These are phyloP conservation scores for Teratosphaeria epicoccoides DNA, from an alignment of 2,329 filamentous ascomycete species.

Conservation along the genomic window DNA sequence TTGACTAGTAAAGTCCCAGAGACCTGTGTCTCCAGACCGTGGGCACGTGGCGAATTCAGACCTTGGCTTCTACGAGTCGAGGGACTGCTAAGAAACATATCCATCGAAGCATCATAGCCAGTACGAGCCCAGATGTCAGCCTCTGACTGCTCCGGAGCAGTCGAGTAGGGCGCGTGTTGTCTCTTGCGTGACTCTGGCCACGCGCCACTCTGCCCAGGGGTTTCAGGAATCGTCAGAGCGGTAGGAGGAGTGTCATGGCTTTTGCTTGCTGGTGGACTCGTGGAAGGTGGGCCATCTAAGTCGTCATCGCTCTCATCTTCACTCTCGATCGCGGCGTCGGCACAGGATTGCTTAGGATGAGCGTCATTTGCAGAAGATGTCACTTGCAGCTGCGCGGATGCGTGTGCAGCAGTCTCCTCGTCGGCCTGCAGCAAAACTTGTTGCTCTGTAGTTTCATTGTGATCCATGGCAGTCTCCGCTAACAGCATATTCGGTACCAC, in stretches of 20 bases:
- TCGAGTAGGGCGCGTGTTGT: not conserved
- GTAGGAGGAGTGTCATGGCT: not conserved
- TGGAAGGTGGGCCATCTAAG: not conserved
- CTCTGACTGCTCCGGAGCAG: not conserved
- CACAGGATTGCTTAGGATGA: not conserved
- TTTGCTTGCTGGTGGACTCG: not conserved
- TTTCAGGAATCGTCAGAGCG: not conserved
- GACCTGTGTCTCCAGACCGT: not conserved
- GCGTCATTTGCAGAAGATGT: not conserved
- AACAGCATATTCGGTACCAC: not conserved
- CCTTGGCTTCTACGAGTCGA: not conserved
- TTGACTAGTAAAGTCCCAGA: not conserved
- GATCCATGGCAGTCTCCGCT: not conserved
- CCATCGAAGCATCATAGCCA: not conserved
- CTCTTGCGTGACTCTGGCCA: not conserved
- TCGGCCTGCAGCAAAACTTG: not conserved
- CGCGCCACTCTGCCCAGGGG: not conserved
- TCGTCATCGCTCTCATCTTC: not conserved
- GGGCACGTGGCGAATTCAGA: not conserved
- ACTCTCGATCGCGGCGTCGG: not conserved
- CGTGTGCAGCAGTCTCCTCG: not conserved
- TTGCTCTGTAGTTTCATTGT: not conserved
- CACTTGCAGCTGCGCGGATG: not conserved
- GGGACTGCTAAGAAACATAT: not conserved
- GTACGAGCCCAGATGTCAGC: not conserved